Evolutionary conservation across 2,329 filamentous ascomycete species (phyloP), one percentile per base, ranked within the genome.

Genomic region (Ambrosiella xylebori): DNA sequence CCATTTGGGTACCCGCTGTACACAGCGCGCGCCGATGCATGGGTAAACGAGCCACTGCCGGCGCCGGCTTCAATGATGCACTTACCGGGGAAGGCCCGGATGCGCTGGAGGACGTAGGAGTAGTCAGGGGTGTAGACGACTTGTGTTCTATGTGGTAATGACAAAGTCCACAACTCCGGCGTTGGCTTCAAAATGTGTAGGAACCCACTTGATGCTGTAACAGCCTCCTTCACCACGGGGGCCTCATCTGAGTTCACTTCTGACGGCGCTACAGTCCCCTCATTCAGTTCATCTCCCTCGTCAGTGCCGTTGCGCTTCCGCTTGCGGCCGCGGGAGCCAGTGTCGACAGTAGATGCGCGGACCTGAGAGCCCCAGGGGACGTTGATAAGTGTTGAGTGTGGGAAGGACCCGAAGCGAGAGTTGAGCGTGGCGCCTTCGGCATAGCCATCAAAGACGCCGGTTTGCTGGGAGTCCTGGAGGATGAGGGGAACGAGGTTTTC

Each of bases 291-390:
- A 39, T 68, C 67, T 37, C 61, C 64, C 1, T 71, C 68, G 17
- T 72, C 70, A 7, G 57, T 50, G 9, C 50, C 50, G 38, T 50
- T 58, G 5, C 61, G 57, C 57, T 65, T 60, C 57, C 78, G 74
- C 69, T 84, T 85, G 56, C 85, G 79, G 39, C 88, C 88, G 64
- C 89, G 77, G n/a, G 88, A 93, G 11, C 90, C 89, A 0, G 90
- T 96, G 66, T 96, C 88, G 59, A 96, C 89, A 38, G 84, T 81
- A 1, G 89, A 95, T 7, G 93, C 93, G 52, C 88, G 79, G 19
- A 97, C 83, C 68, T 97, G 93, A 6, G 86, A 88, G 36, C 93
- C 93, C 91, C 91, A 97, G 47, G 87, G 85, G 57, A 89, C 75
- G 4, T 81, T 76, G 58, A 95, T 77, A 51, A 91, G 71, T 0